Conservation (phyloP, 208 protist genomes). For the Trypanosoma melophagium region DNA sequence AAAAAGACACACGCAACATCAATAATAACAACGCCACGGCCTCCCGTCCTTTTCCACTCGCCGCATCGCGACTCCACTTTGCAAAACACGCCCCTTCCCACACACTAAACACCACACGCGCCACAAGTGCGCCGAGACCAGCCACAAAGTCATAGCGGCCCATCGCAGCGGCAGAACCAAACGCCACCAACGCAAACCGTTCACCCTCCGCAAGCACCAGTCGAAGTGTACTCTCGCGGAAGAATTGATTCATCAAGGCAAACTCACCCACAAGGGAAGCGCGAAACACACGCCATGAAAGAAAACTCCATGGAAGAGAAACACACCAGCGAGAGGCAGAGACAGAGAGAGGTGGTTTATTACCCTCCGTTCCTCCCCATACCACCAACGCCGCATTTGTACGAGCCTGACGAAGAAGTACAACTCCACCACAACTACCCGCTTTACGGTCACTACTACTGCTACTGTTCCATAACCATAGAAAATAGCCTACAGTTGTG, state of each 20-base stretch:
- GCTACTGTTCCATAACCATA: conserved; percentile 28
- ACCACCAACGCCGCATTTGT: conserved; percentile 20
- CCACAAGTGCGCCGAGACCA: conserved; percentile 86
- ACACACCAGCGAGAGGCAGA: background rate
- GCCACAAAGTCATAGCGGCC: conserved; percentile 85
- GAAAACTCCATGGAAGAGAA: conserved; percentile 24
- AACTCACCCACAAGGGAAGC: conserved; percentile 15
- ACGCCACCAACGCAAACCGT: conserved; percentile 74
- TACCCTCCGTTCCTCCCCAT: too few species aligned
- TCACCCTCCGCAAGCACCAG: conserved; percentile 88
- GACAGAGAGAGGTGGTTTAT: background rate
- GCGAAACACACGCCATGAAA: conserved; percentile 12
- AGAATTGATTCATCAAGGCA: conserved; percentile 58
- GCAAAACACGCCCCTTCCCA: conserved; percentile 88
- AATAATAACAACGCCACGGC: conserved; percentile 53
- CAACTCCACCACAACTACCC: background rate
- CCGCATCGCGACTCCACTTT: conserved; percentile 71
- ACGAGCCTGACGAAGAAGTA: conserved; percentile 31
- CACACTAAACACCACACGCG: conserved; percentile 87
- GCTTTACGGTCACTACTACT: background rate
- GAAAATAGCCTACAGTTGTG: conserved; percentile 50
- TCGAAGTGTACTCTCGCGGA: conserved; percentile 80
- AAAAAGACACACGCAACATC: conserved; percentile 76
- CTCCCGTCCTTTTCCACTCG: conserved; percentile 27
- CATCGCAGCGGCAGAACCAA: conserved; percentile 61